phyloP scores from a whole-genome alignment of 371 early-diverging fungal genomes.

The Sporodiniella umbellata region DNA sequence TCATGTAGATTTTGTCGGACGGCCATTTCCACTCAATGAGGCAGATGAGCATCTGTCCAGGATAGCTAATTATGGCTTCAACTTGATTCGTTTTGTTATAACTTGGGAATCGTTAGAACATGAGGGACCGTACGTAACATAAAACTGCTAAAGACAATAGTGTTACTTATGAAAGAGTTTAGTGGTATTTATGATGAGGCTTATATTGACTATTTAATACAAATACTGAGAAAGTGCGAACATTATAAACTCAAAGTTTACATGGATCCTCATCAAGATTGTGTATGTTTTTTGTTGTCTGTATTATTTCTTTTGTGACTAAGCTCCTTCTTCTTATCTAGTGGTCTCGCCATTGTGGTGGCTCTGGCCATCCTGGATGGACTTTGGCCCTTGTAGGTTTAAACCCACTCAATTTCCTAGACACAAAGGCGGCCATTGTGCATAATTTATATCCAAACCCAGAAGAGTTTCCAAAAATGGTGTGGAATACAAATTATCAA shows the following conservation, averaged over 20 bases:
- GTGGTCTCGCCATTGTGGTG: slow-evolving; percentile 81
- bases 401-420: slow-evolving; percentile 57
- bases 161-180: no score
- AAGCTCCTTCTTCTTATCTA: slow-evolving; percentile 10
- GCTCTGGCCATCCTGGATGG: slow-evolving; percentile 88
- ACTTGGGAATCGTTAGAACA: slow-evolving; percentile 90
- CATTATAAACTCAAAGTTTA: slow-evolving; percentile 72
- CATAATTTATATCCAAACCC: slow-evolving; percentile 65
- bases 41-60: slow-evolving; percentile 79
- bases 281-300: no score
- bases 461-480: slow-evolving; percentile 71
- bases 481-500: slow-evolving; percentile 86
- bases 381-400: slow-evolving; percentile 74
- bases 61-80: slow-evolving; percentile 77
- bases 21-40: slow-evolving; percentile 83
- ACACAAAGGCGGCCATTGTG: slow-evolving; percentile 72
- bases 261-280: slow-evolving; percentile 83
- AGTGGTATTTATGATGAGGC: slow-evolving; percentile 84
- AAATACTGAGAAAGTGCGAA: slow-evolving; percentile 59
- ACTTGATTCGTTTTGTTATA: slow-evolving; percentile 70
- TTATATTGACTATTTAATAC: slow-evolving; percentile 74
- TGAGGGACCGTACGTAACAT: slow-evolving; percentile 69
- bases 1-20: slow-evolving; percentile 57
- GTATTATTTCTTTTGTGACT: no score
- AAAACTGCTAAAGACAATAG: no score